Evolutionary conservation across 2,329 filamentous ascomycete genomes (phyloP).

Genomic region (Aspergillus nomiae): DNA sequence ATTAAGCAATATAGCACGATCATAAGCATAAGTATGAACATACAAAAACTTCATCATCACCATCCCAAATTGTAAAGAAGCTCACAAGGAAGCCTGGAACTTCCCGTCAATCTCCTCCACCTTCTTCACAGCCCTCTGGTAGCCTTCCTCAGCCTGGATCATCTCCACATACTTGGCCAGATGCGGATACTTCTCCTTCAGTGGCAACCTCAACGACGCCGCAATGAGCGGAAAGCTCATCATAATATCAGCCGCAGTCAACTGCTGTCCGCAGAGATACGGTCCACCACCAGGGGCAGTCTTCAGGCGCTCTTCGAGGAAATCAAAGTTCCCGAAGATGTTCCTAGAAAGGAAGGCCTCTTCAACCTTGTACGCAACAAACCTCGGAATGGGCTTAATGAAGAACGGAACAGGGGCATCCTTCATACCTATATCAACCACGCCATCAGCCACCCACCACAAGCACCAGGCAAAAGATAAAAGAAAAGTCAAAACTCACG

Average conservation of each 20-base stretch:
- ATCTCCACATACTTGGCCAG: conserved; percentile 39
- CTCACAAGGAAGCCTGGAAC: conserved; percentile 34
- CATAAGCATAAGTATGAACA: not conserved
- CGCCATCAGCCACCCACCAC: not conserved
- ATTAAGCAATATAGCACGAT: not conserved
- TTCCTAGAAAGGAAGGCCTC: conserved; percentile 43
- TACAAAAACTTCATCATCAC: not conserved
- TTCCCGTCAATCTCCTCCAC: conserved; percentile 44
- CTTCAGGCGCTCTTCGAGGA: conserved; percentile 48
- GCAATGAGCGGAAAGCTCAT: conserved; percentile 50
- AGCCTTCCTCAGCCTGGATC: conserved; percentile 40
- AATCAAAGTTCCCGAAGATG: conserved; percentile 44
- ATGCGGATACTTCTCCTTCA: conserved; percentile 40
- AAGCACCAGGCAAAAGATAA: not conserved
- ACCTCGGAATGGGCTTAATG: conserved; percentile 63
- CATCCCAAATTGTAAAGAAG: not conserved
- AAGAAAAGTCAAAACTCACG: conserved; percentile 41
- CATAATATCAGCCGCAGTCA: conserved; percentile 51
- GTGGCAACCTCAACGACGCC: conserved; percentile 35
- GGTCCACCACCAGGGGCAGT: conserved; percentile 41
- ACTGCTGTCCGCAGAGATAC: conserved; percentile 46
- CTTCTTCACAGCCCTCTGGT: conserved; percentile 43
- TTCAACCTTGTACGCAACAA: conserved; percentile 53
- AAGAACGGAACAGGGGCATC: conserved; percentile 66
- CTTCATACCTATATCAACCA: conserved; percentile 42